Conservation (phyloP, 2,329 filamentous ascomycete genomes). For the Arthrobotrys iridis region DNA sequence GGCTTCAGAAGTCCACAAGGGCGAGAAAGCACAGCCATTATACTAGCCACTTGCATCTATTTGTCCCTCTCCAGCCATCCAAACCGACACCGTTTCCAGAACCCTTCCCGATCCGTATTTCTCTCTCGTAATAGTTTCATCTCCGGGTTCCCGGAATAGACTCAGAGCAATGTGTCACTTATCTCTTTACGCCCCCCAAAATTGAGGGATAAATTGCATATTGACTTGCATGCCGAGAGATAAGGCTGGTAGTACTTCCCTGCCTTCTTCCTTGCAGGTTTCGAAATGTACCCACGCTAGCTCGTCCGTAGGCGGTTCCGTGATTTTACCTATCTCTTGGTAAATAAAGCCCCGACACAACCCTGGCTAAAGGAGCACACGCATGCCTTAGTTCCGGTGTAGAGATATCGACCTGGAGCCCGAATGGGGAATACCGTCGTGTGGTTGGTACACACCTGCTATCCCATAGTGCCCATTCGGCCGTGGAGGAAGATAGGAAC, state of each 20-base stretch:
- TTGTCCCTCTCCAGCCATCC: not conserved
- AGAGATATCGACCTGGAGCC: constrained; percentile 2
- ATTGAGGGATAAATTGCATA: constrained; percentile 24
- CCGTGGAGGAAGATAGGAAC: constrained; percentile 15
- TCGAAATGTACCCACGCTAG: constrained; percentile 38
- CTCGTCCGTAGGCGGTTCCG: constrained; percentile 37
- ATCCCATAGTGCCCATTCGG: constrained; percentile 28
- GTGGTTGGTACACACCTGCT: constrained; percentile 24
- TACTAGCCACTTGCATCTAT: constrained; percentile 39
- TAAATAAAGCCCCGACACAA: constrained; percentile 33
- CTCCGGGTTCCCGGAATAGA: constrained; percentile 45
- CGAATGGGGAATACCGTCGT: constrained; percentile 39
- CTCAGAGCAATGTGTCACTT: constrained; percentile 47
- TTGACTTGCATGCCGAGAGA: constrained; percentile 43
- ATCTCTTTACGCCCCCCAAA: constrained; percentile 31
- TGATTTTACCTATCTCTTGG: constrained; percentile 51
- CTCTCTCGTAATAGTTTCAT: constrained; percentile 53
- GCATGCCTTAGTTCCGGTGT: constrained; percentile 15
- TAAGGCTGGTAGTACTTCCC: constrained; percentile 41
- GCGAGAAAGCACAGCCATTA: constrained; percentile 31
- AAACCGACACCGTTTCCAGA: constrained; percentile 28
- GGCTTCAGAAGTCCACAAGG: not conserved
- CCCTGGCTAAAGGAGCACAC: constrained; percentile 1
- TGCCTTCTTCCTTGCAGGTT: constrained; percentile 27
- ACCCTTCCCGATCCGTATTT: constrained; percentile 52